Evolutionary conservation across 371 early-diverging fungal genomes (phyloP), one percentile per base, ranked within the genome.

Genomic region (Thermomucor indicae-seudaticae): DNA sequence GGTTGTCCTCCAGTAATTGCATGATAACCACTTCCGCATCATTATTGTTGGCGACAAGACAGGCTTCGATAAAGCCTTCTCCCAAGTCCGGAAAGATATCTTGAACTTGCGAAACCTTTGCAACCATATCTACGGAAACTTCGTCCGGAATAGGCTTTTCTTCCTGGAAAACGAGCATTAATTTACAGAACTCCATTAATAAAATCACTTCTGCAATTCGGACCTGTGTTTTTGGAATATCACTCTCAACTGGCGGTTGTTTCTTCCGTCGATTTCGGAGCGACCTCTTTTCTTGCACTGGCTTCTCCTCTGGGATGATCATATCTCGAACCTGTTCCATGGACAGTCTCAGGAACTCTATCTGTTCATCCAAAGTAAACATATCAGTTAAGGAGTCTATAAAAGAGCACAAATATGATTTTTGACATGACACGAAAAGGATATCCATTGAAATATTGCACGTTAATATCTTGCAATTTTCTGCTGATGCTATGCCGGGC

Each of bases 21-120:
- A 84, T 88, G 20, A 88, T 88, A 0, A 89, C 88, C 0, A 49
- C 53, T 45, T 93, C 93, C 6, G 77, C 66, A 61, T 88, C 74
- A 57, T 81, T 72, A 23, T 74, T 56, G 37, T 84, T 81, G 0
- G 78, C 75, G 6, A 71, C 60, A 22, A 95, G 72, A 55, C 92
- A 93, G 2, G 90, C 87, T 54, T 90, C 89, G 38, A 95, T 78
- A 58, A 93, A 93, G 1, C 94, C 93, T 24, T 86, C 89, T 11
- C 92, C 93, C 11, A 93, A 67, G 41, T 90, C 90, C 0, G 94
- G 90, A 43, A 95, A 89, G 34, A 95, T 42, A 47, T 94, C 94
- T 32, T 83, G 84, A 0, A 95, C 64, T 53, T 92, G 89, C 0
- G 85, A 83, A 24, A 94, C 85, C 12, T 81, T 70, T 27, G 49